Evolutionary conservation across 805 yeast species (phyloP).

Genomic region (Diddensiella caesifluorescens): DNA sequence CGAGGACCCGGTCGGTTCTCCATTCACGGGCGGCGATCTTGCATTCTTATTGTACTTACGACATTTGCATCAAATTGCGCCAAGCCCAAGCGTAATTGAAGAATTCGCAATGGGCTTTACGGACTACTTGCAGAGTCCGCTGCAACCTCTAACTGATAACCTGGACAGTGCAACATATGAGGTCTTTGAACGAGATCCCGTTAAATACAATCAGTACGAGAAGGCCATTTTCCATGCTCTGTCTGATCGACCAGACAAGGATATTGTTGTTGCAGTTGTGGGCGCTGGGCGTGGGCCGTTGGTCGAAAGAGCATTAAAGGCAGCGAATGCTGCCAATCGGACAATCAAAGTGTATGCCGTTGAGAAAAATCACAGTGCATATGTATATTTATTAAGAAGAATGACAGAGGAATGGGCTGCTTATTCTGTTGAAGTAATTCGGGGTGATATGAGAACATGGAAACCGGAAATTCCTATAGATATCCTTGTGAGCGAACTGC

Average conservation of each 20-base stretch:
- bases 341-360: slow-evolving; percentile 46
- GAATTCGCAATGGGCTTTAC: slow-evolving; percentile 34
- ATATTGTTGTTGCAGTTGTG: slow-evolving; percentile 46
- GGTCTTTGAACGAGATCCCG: slow-evolving; percentile 63
- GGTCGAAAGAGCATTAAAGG: slow-evolving; percentile 47
- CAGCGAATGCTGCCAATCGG: slow-evolving; percentile 31
- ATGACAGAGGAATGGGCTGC: slow-evolving; percentile 49
- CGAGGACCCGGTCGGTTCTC: slow-evolving; percentile 10
- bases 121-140: slow-evolving; percentile 52
- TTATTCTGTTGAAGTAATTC: slow-evolving; percentile 43
- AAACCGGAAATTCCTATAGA: slow-evolving; percentile 34
- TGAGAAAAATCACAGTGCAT: slow-evolving; percentile 67
- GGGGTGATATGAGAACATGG: slow-evolving; percentile 58
- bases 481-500: slow-evolving; percentile 69
- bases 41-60: slow-evolving; percentile 24
- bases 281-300: slow-evolving; percentile 92
- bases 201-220: slow-evolving; percentile 66
- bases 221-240: slow-evolving; percentile 57
- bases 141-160: slow-evolving; percentile 62
- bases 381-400: slow-evolving; percentile 42
- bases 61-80: slow-evolving; percentile 22
- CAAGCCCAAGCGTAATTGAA: slow-evolving; percentile 31
- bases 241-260: slow-evolving; percentile 29
- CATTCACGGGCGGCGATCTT: slow-evolving; percentile 22
- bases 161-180: slow-evolving; percentile 58